Conservation (phyloP, 768 basidiomycete species). For the Infundibulicybe gibba region DNA sequence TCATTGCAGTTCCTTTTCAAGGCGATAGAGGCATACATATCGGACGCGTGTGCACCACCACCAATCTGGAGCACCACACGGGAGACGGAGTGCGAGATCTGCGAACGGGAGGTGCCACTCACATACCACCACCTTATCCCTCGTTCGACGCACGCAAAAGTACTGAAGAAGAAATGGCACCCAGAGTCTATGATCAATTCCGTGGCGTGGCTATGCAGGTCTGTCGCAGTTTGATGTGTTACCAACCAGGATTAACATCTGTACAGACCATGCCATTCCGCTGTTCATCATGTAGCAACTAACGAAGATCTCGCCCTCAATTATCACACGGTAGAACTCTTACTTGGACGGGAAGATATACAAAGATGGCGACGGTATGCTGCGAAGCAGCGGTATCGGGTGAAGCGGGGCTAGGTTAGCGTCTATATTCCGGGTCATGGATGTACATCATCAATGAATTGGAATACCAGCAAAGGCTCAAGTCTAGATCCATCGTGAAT, state of each 20-base stretch:
- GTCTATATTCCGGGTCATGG: no score
- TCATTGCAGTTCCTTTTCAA: constrained; percentile 35
- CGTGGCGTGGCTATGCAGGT: constrained; percentile 61
- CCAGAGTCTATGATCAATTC: constrained; percentile 46
- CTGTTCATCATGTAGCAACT: constrained; percentile 45
- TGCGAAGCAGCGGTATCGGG: constrained; percentile 37
- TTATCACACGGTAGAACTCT: constrained; percentile 46
- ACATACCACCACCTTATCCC: constrained; percentile 65
- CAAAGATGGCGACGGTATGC: constrained; percentile 55
- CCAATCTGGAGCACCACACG: constrained; percentile 52
- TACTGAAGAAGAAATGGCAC: constrained; percentile 57
- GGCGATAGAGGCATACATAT: constrained; percentile 36
- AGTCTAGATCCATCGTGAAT: no score
- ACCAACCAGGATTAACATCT: neutral
- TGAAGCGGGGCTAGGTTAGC: constrained; percentile 12
- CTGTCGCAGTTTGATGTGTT: constrained; percentile 10
- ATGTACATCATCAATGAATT: no score
- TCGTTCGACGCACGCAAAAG: constrained; percentile 48
- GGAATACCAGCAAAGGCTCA: no score
- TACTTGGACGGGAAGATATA: constrained; percentile 51
- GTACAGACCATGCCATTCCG: constrained; percentile 46
- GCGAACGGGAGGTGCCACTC: constrained; percentile 49
- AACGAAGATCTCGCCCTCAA: constrained; percentile 48
- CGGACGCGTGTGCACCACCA: constrained; percentile 43
- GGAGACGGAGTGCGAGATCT: constrained; percentile 55